Conservation (phyloP, 2,329 filamentous ascomycete species). For the Lasiodiplodia sp. region DNA sequence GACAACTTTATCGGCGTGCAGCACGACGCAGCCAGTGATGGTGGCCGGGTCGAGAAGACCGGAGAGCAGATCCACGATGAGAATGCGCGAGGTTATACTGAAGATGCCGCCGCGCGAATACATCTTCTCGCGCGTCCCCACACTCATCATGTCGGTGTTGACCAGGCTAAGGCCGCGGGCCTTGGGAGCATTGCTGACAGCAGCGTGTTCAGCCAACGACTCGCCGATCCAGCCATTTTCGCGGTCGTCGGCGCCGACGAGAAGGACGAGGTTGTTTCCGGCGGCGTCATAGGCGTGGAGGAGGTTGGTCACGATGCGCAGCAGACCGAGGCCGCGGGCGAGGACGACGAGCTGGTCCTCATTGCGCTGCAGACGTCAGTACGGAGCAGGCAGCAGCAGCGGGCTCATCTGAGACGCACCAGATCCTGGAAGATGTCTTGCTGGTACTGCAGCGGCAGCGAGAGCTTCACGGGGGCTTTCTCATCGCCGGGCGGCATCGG, state of each 20-base stretch:
- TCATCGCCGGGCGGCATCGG: constrained; percentile 50
- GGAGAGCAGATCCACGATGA: constrained; percentile 94
- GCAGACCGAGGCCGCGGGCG: constrained; percentile 87
- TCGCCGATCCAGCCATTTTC: constrained; percentile 98
- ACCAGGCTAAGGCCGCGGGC: constrained; percentile 88
- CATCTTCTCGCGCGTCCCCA: constrained; percentile 87
- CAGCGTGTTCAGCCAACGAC: constrained; percentile 92
- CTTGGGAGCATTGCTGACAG: constrained; percentile 81
- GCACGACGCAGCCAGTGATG: constrained; percentile 83
- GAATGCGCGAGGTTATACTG: constrained; percentile 92
- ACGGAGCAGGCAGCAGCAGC: constrained; percentile 66
- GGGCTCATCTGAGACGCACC: constrained; percentile 3
- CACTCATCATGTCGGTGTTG: constrained; percentile 92
- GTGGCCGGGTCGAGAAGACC: constrained; percentile 79
- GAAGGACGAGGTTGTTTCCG: constrained; percentile 88
- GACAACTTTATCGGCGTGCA: constrained; percentile 86
- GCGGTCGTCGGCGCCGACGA: constrained; percentile 88
- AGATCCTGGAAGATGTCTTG: constrained; percentile 81
- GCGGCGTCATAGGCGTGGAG: constrained; percentile 96
- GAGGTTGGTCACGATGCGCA: constrained; percentile 93
- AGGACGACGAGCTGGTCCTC: constrained; percentile 95
- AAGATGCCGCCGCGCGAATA: constrained; percentile 90
- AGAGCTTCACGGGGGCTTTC: constrained; percentile 75
- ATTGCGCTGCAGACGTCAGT: constrained; percentile 56
- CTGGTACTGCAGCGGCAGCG: constrained; percentile 85